Conservation (phyloP, 768 basidiomycete genomes). For the Leccinum incarnatum region DNA sequence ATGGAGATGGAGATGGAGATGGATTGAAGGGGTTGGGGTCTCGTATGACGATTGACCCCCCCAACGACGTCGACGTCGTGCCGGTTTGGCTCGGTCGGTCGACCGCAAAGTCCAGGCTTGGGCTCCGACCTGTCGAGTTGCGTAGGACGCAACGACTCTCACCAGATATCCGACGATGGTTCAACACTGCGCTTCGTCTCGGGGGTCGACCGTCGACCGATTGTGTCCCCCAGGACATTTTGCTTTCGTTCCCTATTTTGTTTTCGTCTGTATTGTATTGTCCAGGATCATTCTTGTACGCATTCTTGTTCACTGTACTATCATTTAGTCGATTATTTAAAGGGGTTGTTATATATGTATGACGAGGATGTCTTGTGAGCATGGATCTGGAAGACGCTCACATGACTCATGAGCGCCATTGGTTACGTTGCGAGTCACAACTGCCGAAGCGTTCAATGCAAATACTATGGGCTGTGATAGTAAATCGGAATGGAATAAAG, state of each 20-base stretch:
- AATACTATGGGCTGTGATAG: too few species aligned
- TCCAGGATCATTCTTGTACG: not conserved
- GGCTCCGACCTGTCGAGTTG: not conserved
- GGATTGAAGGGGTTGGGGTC: conserved; percentile 8
- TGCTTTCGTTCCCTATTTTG: not conserved
- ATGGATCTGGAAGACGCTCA: not conserved
- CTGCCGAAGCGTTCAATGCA: too few species aligned
- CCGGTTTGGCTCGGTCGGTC: not conserved
- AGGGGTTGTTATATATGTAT: not conserved
- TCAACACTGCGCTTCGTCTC: not conserved
- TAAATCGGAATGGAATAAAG: too few species aligned
- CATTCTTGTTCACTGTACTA: not conserved
- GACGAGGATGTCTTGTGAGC: not conserved
- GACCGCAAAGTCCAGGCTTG: not conserved
- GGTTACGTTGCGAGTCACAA: not conserved
- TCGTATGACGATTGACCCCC: not conserved
- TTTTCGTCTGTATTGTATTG: not conserved
- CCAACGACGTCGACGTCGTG: not conserved
- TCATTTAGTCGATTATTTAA: not conserved
- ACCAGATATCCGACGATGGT: not conserved
- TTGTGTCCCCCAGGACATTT: not conserved
- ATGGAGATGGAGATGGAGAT: conserved; percentile 54
- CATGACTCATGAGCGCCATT: not conserved
- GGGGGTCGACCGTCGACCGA: not conserved
- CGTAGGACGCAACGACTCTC: not conserved